phyloP scores from a whole-genome alignment of 495 filamentous ascomycete genomes.

The Trichoderma reesei region DNA sequence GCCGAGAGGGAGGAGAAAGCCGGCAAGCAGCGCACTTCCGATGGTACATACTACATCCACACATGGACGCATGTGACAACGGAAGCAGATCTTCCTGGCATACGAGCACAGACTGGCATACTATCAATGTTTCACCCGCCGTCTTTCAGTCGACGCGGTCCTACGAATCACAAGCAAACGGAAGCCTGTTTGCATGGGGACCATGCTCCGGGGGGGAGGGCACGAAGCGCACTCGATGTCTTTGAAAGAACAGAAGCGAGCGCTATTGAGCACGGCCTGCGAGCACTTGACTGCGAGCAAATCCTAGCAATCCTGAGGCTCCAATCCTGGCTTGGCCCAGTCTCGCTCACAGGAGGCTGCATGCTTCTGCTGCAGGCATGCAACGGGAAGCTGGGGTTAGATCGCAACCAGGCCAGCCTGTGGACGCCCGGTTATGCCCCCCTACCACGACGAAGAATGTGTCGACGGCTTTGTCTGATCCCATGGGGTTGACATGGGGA shows the following conservation, averaged over 20 bases:
- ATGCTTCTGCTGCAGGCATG: constrained; percentile 1
- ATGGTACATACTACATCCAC: not conserved
- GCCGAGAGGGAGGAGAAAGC: not conserved
- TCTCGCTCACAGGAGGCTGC: not conserved
- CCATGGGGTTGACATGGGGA: not conserved
- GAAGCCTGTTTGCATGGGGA: not conserved
- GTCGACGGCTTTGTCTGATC: constrained; percentile 5
- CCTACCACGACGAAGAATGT: too few relatives aligned
- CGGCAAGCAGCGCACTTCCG: not conserved
- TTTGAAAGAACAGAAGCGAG: not conserved
- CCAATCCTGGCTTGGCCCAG: not conserved
- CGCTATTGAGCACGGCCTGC: not conserved
- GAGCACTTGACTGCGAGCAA: not conserved
- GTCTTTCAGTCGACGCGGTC: not conserved
- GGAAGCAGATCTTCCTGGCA: not conserved
- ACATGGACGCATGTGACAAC: not conserved
- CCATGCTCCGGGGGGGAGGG: not conserved
- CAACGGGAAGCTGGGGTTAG: constrained; percentile 1
- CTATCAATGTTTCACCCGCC: not conserved
- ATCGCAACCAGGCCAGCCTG: not conserved
- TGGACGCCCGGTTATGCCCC: not conserved
- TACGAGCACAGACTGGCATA: not conserved
- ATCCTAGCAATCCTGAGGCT: not conserved
- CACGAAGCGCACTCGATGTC: not conserved
- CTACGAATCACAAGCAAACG: not conserved